These are phyloP conservation scores for Teratosphaeria pseudoeucalypti DNA, from an alignment of 2,329 filamentous ascomycete species.

Conservation along the genomic window DNA sequence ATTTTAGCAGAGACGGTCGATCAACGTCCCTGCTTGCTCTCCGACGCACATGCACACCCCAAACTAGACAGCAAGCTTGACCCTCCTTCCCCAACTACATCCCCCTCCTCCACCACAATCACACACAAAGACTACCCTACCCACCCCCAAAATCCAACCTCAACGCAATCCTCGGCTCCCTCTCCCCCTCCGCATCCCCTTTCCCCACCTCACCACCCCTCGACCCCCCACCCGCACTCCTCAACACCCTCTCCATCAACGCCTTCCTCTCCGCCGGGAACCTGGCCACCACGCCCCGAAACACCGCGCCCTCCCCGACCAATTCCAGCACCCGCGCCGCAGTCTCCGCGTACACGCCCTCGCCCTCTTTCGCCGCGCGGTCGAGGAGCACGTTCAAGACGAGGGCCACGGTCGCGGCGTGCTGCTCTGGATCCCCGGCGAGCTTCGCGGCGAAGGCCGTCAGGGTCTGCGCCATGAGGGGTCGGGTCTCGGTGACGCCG, in stretches of 20 bases:
- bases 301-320: constrained; percentile 45
- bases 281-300: constrained; percentile 61
- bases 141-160: constrained; percentile 69
- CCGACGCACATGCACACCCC: no score
- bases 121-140: not conserved
- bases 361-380: constrained; percentile 53
- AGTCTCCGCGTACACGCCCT: constrained; percentile 54
- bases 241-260: constrained; percentile 59
- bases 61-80: no score
- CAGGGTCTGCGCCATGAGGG: constrained; percentile 62
- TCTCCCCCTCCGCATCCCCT: constrained; percentile 38
- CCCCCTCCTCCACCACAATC: no score
- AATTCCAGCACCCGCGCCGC: constrained; percentile 70
- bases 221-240: constrained; percentile 30
- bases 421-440: constrained; percentile 28
- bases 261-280: constrained; percentile 61
- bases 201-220: constrained; percentile 21
- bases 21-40: no score
- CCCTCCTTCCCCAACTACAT: no score
- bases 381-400: constrained; percentile 68
- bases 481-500: constrained; percentile 67
- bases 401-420: constrained; percentile 57
- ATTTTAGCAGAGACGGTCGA: no score
- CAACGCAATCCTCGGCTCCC: constrained; percentile 72
- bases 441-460: constrained; percentile 54